phyloP scores from a whole-genome alignment of 2,329 filamentous ascomycete species.

The Arthrobotrys pseudoclavata region DNA sequence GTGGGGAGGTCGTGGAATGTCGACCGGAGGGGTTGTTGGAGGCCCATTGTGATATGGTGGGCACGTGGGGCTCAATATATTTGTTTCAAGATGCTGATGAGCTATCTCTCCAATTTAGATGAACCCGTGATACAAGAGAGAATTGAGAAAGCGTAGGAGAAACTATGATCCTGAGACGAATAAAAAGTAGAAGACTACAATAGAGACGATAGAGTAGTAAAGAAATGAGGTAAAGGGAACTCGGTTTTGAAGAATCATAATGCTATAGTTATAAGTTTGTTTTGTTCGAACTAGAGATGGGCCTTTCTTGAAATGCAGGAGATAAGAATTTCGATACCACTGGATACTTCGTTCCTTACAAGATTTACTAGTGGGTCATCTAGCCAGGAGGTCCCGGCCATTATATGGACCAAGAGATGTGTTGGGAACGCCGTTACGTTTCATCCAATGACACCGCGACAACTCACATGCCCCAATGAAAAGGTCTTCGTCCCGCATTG shows the following conservation, averaged over 20 bases:
- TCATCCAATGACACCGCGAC: constrained; percentile 52
- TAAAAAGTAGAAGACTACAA: constrained; percentile 57
- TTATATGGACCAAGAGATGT: constrained; percentile 48
- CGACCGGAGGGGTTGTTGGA: constrained; percentile 30
- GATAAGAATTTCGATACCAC: constrained; percentile 21
- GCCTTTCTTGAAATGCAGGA: constrained; percentile 28
- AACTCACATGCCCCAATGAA: constrained; percentile 42
- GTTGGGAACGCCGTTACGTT: constrained; percentile 49
- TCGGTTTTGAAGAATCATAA: constrained; percentile 44
- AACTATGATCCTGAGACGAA: constrained; percentile 48
- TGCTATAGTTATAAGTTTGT: constrained; percentile 24
- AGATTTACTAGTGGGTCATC: constrained; percentile 14
- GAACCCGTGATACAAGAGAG: neutral
- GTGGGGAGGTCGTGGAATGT: constrained; percentile 34
- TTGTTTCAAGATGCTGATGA: constrained; percentile 38
- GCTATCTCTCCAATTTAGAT: neutral
- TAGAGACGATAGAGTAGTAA: constrained; percentile 53
- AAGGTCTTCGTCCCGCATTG: constrained; percentile 33
- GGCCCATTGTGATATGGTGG: constrained; percentile 38
- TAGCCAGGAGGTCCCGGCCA: constrained; percentile 29
- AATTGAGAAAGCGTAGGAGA: constrained; percentile 6
- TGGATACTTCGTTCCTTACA: constrained; percentile 25
- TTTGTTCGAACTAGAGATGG: constrained; percentile 17
- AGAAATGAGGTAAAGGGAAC: constrained; percentile 50
- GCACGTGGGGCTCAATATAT: neutral